These are phyloP conservation scores for Solanum commersonii DNA, from an alignment of 257 asterid species.

Conservation along the genomic window DNA sequence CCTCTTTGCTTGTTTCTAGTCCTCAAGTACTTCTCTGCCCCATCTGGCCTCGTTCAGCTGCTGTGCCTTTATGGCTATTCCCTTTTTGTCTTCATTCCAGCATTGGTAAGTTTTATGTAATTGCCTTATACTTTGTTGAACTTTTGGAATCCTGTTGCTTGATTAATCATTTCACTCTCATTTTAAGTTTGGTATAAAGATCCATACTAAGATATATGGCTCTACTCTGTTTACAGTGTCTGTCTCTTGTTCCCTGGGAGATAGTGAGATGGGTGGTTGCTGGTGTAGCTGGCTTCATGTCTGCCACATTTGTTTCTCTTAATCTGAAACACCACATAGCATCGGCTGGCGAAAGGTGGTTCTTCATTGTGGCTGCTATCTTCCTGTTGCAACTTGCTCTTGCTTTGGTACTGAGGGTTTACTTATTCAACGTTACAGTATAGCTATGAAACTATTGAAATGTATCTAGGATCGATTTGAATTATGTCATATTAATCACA, in stretches of 20 bases:
- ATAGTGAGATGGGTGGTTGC: conserved; percentile 89
- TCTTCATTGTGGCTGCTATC: conserved; percentile 78
- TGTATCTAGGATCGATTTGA: neutral
- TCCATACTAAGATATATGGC: neutral
- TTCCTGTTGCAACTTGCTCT: conserved; percentile 95
- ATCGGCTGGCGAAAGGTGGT: conserved; percentile 98
- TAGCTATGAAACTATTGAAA: conserved; percentile 8
- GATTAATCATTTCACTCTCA: neutral
- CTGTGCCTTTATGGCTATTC: conserved; percentile 96
- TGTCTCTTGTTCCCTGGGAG: conserved; percentile 71
- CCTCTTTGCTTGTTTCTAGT: conserved; percentile 67
- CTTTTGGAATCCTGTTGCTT: neutral
- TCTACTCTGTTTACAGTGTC: conserved; percentile 52
- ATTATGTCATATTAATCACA: neutral
- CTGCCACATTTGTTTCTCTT: conserved; percentile 86
- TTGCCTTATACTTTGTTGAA: neutral
- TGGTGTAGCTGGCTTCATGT: conserved; percentile 89
- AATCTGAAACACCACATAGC: conserved; percentile 78
- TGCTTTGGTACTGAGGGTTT: conserved; percentile 70
- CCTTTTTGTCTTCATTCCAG: conserved; percentile 88
- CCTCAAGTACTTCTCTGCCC: conserved; percentile 97
- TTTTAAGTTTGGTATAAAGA: neutral
- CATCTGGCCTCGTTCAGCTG: conserved; percentile 79
- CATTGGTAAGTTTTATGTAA: conserved; percentile 54
- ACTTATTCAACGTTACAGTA: conserved; percentile 69